Conservation (phyloP, 305 asterid species). For the Fraxinus velutina region DNA sequence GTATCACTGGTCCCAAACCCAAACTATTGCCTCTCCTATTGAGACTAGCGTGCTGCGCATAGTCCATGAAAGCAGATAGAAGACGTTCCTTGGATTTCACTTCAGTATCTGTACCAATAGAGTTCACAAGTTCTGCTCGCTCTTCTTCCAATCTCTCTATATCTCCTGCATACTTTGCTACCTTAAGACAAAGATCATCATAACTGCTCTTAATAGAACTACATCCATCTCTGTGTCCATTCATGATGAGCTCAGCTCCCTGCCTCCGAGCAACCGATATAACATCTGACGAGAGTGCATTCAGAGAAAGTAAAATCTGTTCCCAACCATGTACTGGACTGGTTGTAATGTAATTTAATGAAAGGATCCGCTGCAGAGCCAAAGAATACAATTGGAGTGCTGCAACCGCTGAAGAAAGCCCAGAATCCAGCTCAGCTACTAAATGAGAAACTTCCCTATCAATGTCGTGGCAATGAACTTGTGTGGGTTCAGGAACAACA, state of each 20-base stretch:
- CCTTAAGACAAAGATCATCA: conserved; percentile 76
- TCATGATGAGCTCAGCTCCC: conserved; percentile 69
- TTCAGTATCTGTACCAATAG: conserved; percentile 77
- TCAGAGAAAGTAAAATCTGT: conserved; percentile 68
- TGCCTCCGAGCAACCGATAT: conserved; percentile 66
- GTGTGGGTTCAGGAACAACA: conserved; percentile 98
- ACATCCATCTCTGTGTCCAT: conserved; percentile 42
- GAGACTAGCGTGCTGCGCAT: conserved; percentile 52
- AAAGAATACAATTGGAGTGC: conserved; percentile 79
- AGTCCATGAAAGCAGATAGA: conserved; percentile 61
- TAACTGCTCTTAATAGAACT: conserved; percentile 57
- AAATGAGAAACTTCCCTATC: conserved; percentile 85
- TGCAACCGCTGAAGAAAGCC: conserved; percentile 78
- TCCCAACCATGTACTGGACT: conserved; percentile 97
- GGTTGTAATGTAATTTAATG: conserved; percentile 80
- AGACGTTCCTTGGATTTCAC: conserved; percentile 69
- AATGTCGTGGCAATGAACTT: conserved; percentile 82
- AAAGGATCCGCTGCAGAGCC: conserved; percentile 84
- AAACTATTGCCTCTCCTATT: conserved; percentile 41
- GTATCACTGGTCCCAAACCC: conserved; percentile 38
- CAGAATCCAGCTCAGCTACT: conserved; percentile 70
- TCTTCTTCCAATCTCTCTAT: conserved; percentile 84
- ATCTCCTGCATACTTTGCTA: conserved; percentile 65
- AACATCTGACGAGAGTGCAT: conserved; percentile 67
- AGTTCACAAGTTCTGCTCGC: conserved; percentile 53